phyloP scores from a whole-genome alignment of 768 basidiomycete species.

The Phlebiopsis flavidoalba region DNA sequence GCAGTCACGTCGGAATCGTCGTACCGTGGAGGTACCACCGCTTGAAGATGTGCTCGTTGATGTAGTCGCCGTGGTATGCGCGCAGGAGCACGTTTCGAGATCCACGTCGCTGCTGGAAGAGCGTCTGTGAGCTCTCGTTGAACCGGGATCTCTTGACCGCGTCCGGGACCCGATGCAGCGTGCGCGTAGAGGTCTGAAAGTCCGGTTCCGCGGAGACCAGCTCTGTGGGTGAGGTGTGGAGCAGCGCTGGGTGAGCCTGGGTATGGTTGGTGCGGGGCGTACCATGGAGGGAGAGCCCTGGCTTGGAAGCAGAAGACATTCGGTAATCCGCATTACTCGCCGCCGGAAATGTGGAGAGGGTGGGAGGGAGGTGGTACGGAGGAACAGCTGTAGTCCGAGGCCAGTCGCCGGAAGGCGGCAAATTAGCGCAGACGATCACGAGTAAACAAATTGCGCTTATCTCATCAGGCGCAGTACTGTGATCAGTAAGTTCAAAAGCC shows the following conservation, averaged over 20 bases:
- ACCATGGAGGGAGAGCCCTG: slow-evolving; percentile 82
- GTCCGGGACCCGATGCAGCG: slow-evolving; percentile 53
- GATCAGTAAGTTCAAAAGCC: not conserved
- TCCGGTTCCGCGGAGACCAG: slow-evolving; percentile 84
- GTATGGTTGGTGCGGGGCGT: slow-evolving; percentile 11
- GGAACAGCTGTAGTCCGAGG: slow-evolving; percentile 2
- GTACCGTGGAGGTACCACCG: slow-evolving; percentile 89
- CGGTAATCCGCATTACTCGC: slow-evolving; percentile 41
- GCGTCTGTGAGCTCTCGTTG: slow-evolving; percentile 45
- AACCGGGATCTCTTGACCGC: slow-evolving; percentile 55
- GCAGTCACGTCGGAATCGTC: slow-evolving; percentile 78
- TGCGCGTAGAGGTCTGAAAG: slow-evolving; percentile 86
- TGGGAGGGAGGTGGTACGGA: slow-evolving; percentile 1
- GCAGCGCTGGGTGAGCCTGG: not conserved
- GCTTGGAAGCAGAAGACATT: slow-evolving; percentile 38
- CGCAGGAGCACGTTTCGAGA: slow-evolving; percentile 75
- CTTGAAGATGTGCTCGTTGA: slow-evolving; percentile 90
- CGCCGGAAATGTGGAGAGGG: not conserved
- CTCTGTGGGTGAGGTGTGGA: slow-evolving; percentile 45
- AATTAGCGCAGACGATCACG: not conserved
- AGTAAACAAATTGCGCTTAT: not conserved
- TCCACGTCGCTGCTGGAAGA: slow-evolving; percentile 91
- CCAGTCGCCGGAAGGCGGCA: slow-evolving; percentile 4
- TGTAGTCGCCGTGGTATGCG: slow-evolving; percentile 94
- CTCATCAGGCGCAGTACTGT: not conserved